Percentiles rank a stretch among this genome's conserved stretches.
Conservation (phyloP, 2,329 filamentous ascomycete genomes). For the Pseudocercospora eumusae region DNA sequence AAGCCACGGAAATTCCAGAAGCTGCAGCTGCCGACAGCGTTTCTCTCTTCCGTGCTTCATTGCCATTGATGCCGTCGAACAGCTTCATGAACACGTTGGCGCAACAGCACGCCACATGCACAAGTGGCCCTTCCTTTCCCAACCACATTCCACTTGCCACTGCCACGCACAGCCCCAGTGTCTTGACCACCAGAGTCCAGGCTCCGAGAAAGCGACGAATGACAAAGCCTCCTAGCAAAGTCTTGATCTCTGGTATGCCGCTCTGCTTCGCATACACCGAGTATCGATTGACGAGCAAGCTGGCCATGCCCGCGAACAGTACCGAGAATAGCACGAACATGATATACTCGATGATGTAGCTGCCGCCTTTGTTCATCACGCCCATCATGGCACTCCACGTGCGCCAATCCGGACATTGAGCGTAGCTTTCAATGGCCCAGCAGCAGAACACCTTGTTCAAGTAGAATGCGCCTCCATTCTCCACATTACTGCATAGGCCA, state of each 20-base stretch:
- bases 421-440: conserved; percentile 78
- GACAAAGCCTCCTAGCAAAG: conserved; percentile 88
- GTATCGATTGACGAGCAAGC: conserved; percentile 78
- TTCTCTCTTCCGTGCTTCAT: conserved; percentile 93
- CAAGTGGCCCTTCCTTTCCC: conserved; percentile 91
- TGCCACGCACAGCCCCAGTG: conserved; percentile 82
- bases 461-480: conserved; percentile 81
- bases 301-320: conserved; percentile 76
- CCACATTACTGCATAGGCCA: conserved; percentile 76
- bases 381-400: conserved; percentile 78
- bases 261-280: conserved; percentile 89
- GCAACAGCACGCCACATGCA: conserved; percentile 96
- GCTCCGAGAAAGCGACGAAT: conserved; percentile 81
- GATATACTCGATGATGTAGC: conserved; percentile 82
- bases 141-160: conserved; percentile 95
- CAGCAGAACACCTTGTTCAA: conserved; percentile 91
- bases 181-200: conserved; percentile 90
- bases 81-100: conserved; percentile 92
- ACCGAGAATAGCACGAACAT: conserved; percentile 86
- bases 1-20: conserved; percentile 89
- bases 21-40: conserved; percentile 89
- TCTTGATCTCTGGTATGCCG: conserved; percentile 98
- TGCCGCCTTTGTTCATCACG: conserved; percentile 64
- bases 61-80: conserved; percentile 76
- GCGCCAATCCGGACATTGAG: conserved; percentile 83